phyloP scores from a whole-genome alignment of 2,329 filamentous ascomycete species.

The Daldinia eschscholtzii region DNA sequence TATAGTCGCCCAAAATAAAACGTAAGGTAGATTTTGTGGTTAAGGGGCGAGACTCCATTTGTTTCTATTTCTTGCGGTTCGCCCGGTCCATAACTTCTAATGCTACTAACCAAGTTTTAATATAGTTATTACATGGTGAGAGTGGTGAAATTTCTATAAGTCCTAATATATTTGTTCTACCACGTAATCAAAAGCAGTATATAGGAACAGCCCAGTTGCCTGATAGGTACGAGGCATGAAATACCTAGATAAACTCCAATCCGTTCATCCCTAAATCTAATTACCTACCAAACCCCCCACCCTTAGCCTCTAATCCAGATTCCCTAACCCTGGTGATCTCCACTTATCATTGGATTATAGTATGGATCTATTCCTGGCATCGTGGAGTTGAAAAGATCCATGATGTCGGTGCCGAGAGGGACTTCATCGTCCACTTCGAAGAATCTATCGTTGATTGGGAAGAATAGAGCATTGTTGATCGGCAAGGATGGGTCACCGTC shows the following conservation, averaged over 20 bases:
- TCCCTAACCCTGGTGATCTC: constrained; percentile 9
- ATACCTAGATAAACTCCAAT: neutral
- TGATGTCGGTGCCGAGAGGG: constrained; percentile 46
- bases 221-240: neutral
- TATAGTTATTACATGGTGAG: neutral
- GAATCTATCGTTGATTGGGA: constrained; percentile 32
- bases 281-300: too few relatives aligned
- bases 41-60: too few relatives aligned
- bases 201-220: too few relatives aligned
- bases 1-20: too few relatives aligned
- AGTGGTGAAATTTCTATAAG: neutral
- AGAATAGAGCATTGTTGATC: constrained; percentile 32
- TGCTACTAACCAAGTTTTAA: neutral
- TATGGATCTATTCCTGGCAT: constrained; percentile 46
- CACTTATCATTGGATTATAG: constrained; percentile 46
- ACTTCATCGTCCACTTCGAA: constrained; percentile 29
- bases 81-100: neutral
- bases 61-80: too few relatives aligned
- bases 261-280: neutral
- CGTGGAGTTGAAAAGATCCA: constrained; percentile 48
- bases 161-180: neutral
- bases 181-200: neutral
- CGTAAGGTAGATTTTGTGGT: too few relatives aligned
- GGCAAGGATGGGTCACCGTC: constrained; percentile 14
- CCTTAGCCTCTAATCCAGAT: neutral